Evolutionary conservation across 257 asterid genomes (phyloP).

Genomic region (Lycium ferocissimum): DNA sequence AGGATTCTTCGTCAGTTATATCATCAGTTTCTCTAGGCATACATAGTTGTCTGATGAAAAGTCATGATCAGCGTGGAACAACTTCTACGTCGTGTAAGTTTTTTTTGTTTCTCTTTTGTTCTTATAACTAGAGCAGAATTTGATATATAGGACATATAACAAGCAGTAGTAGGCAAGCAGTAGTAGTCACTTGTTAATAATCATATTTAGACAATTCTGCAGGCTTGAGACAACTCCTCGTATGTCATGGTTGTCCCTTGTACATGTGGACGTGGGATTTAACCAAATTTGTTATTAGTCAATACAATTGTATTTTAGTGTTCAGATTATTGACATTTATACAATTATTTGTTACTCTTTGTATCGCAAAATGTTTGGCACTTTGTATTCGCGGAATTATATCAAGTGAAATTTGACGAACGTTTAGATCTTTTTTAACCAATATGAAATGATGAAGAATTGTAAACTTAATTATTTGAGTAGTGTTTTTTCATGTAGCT

Average conservation of each 20-base stretch:
- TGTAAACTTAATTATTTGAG: not conserved
- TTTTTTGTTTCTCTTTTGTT: not conserved
- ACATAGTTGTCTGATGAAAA: not conserved
- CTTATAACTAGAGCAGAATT: not conserved
- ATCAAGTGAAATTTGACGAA: not conserved
- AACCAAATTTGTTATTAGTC: not conserved
- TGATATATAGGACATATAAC: not conserved
- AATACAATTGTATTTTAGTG: not conserved
- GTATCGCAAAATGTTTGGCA: not conserved
- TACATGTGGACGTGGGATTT: not conserved
- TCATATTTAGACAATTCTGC: not conserved
- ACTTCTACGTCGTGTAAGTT: not conserved
- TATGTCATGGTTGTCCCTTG: conserved; percentile 16
- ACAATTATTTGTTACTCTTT: not conserved
- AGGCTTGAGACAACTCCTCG: conserved; percentile 4
- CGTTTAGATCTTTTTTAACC: not conserved
- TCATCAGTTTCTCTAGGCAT: conserved; percentile 1
- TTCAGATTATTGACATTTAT: no score
- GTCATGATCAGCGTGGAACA: not conserved
- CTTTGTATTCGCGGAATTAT: not conserved
- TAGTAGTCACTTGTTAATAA: not conserved
- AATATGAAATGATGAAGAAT: not conserved
- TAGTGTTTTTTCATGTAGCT: not conserved
- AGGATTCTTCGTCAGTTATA: conserved; percentile 14
- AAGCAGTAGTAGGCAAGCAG: not conserved